A percentile compares a stretch with the other conserved stretches of the same genome.
Conservation (phyloP, 1,139 yeast genomes). For the Debaryomyces coudertii region DNA sequence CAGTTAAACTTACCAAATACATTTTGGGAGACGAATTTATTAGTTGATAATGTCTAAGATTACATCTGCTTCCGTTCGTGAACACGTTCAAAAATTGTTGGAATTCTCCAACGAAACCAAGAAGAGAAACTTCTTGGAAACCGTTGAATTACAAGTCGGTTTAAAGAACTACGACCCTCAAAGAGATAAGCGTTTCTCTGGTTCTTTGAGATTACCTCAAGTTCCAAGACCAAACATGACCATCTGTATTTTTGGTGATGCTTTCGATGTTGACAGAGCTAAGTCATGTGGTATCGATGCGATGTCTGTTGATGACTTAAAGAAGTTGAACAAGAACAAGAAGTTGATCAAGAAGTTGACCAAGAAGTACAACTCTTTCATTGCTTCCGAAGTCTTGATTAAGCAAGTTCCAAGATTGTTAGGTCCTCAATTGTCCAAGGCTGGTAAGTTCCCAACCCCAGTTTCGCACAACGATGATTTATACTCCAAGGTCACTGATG, state of each 20-base stretch:
- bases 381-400: constrained; percentile 98
- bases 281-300: constrained; percentile 99
- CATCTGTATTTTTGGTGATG: constrained; percentile 99
- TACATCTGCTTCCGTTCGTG: constrained; percentile 93
- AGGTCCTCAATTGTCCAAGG: constrained; percentile 99
- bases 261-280: constrained; percentile 99
- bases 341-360: constrained; percentile 99
- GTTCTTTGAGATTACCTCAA: constrained; percentile 96
- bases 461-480: constrained; percentile 99
- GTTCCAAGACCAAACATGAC: constrained; percentile 99
- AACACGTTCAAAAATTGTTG: constrained; percentile 90
- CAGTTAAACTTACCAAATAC: constrained; percentile 47
- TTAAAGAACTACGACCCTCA: constrained; percentile 99
- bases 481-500: constrained; percentile 94
- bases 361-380: constrained; percentile 99
- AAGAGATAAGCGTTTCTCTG: constrained; percentile 99
- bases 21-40: constrained; percentile 69
- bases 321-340: constrained; percentile 99
- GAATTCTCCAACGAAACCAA: constrained; percentile 92
- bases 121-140: constrained; percentile 99
- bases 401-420: constrained; percentile 99
- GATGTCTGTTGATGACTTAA: constrained; percentile 99
- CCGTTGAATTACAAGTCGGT: constrained; percentile 99
- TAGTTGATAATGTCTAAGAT: constrained; percentile 82
- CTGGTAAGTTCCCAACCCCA: constrained; percentile 99